Evolutionary conservation across 140 eudicot genomes (phyloP).

Genomic region (Bidens hawaiensis): DNA sequence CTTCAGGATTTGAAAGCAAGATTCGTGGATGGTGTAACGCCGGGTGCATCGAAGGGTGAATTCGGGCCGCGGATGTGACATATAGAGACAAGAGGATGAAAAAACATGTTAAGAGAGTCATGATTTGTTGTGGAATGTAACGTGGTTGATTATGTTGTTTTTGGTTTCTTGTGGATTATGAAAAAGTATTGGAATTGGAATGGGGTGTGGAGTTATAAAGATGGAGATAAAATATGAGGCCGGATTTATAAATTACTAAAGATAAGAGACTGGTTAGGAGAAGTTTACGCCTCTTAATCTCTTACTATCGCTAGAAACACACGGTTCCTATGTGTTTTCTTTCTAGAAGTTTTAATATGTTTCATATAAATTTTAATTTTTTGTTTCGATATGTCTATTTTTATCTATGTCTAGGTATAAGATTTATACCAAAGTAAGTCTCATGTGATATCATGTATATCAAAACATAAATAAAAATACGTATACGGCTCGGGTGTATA

Average conservation of each 20-base stretch:
- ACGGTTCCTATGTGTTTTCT: not conserved
- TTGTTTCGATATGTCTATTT: too few species aligned
- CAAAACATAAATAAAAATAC: too few species aligned
- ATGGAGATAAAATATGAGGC: conserved; percentile 1
- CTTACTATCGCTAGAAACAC: conserved; percentile 1
- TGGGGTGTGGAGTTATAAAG: conserved; percentile 4
- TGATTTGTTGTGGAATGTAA: not conserved
- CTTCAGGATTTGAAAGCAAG: not conserved
- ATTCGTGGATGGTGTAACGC: not conserved
- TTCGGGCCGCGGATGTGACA: conserved; percentile 1
- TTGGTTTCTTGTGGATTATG: conserved; percentile 10
- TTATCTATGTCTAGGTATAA: too few species aligned
- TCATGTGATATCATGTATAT: too few species aligned
- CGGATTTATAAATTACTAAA: conserved; percentile 9
- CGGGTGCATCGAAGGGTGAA: conserved; percentile 23
- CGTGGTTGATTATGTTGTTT: not conserved
- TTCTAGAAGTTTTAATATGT: too few species aligned
- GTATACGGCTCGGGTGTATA: too few species aligned
- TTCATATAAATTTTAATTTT: too few species aligned
- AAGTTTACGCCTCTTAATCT: conserved; percentile 1
- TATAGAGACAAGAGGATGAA: not conserved
- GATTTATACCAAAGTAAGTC: too few species aligned
- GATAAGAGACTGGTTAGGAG: conserved; percentile 14
- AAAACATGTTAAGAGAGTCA: not conserved
- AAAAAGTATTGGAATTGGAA: not conserved